Evolutionary conservation across 2,329 filamentous ascomycete genomes (phyloP).

Genomic region (Trichoderma atroviride): DNA sequence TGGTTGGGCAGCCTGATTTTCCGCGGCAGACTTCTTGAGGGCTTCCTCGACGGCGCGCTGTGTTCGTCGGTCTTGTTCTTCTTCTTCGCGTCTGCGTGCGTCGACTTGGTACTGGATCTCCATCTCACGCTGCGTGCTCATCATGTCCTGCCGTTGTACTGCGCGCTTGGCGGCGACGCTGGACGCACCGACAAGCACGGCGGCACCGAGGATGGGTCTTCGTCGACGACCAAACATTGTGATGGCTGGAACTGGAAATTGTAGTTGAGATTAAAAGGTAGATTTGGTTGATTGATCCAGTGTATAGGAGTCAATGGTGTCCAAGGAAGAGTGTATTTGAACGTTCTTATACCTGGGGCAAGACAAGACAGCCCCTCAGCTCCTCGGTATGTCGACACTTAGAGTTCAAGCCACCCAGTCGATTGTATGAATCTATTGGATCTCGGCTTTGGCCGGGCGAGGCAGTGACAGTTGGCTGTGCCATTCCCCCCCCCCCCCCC

Average conservation of each 20-base stretch:
- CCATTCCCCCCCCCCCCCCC: background rate
- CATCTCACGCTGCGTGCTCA: background rate
- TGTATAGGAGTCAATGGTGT: background rate
- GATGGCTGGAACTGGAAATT: background rate
- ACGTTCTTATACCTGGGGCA: background rate
- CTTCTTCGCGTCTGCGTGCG: background rate
- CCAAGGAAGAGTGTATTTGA: background rate
- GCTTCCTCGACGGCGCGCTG: slow-evolving; percentile 11
- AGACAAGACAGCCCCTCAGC: background rate
- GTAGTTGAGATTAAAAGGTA: background rate
- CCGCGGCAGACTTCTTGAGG: background rate
- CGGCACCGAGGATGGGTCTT: slow-evolving; percentile 14
- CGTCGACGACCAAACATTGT: background rate
- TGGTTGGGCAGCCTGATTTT: background rate
- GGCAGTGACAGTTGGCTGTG: background rate
- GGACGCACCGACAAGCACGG: slow-evolving; percentile 5
- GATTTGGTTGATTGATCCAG: background rate
- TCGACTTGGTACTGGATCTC: slow-evolving; percentile 8
- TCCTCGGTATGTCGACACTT: background rate
- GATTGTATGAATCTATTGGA: background rate
- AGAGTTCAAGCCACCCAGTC: slow-evolving; percentile 1
- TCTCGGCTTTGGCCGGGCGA: background rate
- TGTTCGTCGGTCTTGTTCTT: background rate
- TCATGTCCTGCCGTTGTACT: background rate
- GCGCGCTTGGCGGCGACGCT: background rate